phyloP scores from a whole-genome alignment of 345 rosid genomes.

The Garcia nutans region DNA sequence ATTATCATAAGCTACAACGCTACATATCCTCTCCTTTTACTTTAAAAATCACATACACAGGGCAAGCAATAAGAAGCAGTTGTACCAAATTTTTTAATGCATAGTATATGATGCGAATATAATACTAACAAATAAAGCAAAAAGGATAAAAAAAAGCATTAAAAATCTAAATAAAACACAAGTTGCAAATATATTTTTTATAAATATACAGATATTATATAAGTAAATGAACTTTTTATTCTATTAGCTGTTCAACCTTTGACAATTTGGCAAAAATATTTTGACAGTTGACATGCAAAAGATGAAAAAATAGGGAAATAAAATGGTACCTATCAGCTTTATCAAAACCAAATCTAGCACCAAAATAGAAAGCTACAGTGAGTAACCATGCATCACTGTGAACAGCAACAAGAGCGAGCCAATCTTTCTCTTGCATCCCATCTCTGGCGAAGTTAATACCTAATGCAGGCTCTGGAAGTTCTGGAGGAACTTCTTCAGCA shows the following conservation, averaged over 20 bases:
- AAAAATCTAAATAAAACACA: not conserved
- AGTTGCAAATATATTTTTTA: not conserved
- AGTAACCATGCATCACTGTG: constrained; percentile 39
- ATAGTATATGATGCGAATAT: not conserved
- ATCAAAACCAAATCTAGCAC: constrained; percentile 36
- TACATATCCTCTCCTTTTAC: not conserved
- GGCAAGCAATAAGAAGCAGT: not conserved
- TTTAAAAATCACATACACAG: not conserved
- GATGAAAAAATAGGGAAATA: not conserved
- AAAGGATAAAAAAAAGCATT: not conserved
- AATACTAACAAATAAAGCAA: not conserved
- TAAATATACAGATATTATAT: too few species aligned
- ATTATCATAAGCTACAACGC: not conserved
- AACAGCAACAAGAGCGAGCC: constrained; percentile 33
- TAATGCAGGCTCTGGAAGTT: constrained; percentile 33
- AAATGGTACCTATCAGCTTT: constrained; percentile 25
- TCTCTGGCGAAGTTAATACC: constrained; percentile 37
- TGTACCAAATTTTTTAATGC: not conserved
- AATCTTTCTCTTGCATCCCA: constrained; percentile 37
- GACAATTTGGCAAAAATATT: not conserved
- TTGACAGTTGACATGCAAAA: not conserved
- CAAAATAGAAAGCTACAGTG: constrained; percentile 31
- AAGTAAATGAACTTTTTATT: not conserved
- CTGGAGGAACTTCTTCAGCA: constrained; percentile 36
- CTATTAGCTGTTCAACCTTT: not conserved